Conservation (phyloP, 179 eudicot species). For the Nepenthes alata region DNA sequence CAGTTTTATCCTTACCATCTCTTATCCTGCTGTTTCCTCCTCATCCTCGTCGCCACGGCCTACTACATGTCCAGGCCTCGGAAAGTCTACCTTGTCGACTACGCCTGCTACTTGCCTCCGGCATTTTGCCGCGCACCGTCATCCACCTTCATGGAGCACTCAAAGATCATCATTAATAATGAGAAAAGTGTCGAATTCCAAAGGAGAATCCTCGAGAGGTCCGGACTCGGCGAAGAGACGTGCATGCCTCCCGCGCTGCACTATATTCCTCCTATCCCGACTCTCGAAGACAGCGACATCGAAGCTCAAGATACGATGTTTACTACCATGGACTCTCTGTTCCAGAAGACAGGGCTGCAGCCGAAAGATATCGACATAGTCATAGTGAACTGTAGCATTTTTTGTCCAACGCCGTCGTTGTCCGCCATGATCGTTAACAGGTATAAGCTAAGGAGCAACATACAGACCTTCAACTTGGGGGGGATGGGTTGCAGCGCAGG, state of each 20-base stretch:
- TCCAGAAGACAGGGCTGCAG: slow-evolving; percentile 15
- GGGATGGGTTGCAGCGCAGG: slow-evolving; percentile 41
- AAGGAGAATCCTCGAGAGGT: slow-evolving; percentile 23
- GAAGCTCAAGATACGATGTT: slow-evolving; percentile 39
- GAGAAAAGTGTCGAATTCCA: slow-evolving; percentile 23
- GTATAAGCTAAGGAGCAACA: slow-evolving; percentile 20
- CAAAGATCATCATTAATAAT: slow-evolving; percentile 7
- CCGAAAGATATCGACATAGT: slow-evolving; percentile 36
- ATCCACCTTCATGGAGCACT: slow-evolving; percentile 34
- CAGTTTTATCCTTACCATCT: not conserved
- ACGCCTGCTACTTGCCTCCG: slow-evolving; percentile 32
- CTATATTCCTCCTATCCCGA: slow-evolving; percentile 30
- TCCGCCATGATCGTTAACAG: slow-evolving; percentile 36
- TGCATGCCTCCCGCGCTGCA: slow-evolving; percentile 32
- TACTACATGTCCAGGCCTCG: slow-evolving; percentile 17
- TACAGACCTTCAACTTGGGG: slow-evolving; percentile 17
- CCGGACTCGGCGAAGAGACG: slow-evolving; percentile 48
- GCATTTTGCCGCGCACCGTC: slow-evolving; percentile 16
- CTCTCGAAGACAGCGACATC: slow-evolving; percentile 19
- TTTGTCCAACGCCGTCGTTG: slow-evolving; percentile 39
- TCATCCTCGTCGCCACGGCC: slow-evolving; percentile 6
- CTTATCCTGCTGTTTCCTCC: not conserved
- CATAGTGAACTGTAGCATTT: slow-evolving; percentile 37
- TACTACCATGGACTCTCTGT: slow-evolving; percentile 23
- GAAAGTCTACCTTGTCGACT: slow-evolving; percentile 25